Conservation (phyloP, 176 grass and related monocot species). For the Aegilops tauschii region DNA sequence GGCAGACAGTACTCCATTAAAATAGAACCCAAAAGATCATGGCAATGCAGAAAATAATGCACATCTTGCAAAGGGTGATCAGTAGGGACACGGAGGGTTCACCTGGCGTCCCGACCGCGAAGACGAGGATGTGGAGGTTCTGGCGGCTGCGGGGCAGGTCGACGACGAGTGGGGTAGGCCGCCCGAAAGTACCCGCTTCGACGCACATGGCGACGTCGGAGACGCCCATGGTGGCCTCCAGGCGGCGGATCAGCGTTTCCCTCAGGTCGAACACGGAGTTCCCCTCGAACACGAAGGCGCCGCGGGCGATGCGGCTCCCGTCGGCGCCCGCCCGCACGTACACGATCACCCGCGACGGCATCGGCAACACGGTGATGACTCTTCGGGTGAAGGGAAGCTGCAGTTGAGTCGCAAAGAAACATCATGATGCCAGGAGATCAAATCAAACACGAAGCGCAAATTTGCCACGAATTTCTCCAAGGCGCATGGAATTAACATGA, state of each 20-base stretch:
- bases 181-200: neutral
- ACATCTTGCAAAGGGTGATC: neutral
- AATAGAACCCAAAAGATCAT: too few species aligned
- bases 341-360: neutral
- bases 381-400: neutral
- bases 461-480: neutral
- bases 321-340: neutral
- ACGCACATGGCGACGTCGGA: neutral
- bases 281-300: neutral
- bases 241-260: neutral
- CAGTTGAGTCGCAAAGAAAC: neutral
- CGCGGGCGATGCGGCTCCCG: neutral
- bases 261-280: neutral
- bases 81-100: neutral
- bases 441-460: too few species aligned
- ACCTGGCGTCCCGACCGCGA: neutral
- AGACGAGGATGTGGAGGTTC: neutral
- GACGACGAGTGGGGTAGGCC: conserved; percentile 13
- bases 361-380: neutral
- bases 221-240: neutral
- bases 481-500: neutral
- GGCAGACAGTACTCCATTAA: too few species aligned
- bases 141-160: neutral
- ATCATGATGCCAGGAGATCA: neutral
- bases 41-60: too few species aligned